phyloP scores from a whole-genome alignment of 1,284 basidiomycete genomes.

The Moesziomyces antarcticus region DNA sequence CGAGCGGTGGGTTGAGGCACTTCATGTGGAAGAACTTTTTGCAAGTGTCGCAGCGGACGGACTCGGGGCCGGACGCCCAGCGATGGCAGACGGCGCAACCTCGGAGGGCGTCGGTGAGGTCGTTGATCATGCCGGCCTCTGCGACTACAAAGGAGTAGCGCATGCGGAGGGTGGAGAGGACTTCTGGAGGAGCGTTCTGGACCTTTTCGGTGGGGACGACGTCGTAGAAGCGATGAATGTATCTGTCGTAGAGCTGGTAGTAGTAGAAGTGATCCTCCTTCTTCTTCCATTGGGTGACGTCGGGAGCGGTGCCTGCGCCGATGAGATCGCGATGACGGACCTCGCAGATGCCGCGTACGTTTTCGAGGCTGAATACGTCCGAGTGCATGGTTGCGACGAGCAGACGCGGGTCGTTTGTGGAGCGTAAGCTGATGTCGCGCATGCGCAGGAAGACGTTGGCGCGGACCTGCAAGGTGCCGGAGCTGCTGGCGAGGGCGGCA shows the following conservation, averaged over 20 bases:
- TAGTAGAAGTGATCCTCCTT: constrained; percentile 95
- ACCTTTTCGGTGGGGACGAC: constrained; percentile 87
- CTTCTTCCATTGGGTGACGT: constrained; percentile 93
- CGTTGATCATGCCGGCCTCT: constrained; percentile 89
- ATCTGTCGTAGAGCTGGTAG: constrained; percentile 91
- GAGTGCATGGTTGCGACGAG: constrained; percentile 94
- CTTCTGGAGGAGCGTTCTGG: constrained; percentile 74
- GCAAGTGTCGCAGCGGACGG: constrained; percentile 92
- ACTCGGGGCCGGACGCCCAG: constrained; percentile 80
- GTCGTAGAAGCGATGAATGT: constrained; percentile 98
- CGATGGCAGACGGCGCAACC: constrained; percentile 85
- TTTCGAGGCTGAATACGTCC: constrained; percentile 89
- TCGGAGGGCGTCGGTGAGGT: constrained; percentile 86
- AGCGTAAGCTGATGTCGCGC: constrained; percentile 84
- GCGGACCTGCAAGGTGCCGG: constrained; percentile 73
- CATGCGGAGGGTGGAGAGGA: constrained; percentile 72
- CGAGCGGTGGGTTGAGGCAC: constrained; percentile 91
- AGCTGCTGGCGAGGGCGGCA: constrained; percentile 73
- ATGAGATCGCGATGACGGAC: constrained; percentile 95
- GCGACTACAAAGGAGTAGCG: constrained; percentile 95
- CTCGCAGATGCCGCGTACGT: constrained; percentile 88
- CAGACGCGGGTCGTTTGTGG: constrained; percentile 85
- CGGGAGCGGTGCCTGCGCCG: constrained; percentile 71
- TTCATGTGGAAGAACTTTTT: constrained; percentile 94
- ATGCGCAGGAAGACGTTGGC: constrained; percentile 94